Evolutionary conservation across 2,329 filamentous ascomycete species (phyloP).

Genomic region (Trichoderma sp.): DNA sequence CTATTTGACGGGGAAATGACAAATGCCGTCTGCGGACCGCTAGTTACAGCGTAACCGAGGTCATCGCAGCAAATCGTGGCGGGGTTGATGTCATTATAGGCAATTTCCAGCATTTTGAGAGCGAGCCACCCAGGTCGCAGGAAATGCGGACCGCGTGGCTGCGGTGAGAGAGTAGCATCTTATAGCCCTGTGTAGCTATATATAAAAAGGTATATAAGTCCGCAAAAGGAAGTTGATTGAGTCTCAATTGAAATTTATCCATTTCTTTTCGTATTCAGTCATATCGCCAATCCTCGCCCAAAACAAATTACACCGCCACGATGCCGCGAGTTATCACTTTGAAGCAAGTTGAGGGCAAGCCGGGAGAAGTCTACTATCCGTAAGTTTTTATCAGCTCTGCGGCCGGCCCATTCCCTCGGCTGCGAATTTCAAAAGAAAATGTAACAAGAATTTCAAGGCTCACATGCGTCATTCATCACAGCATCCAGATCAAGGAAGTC

Average conservation of each 20-base stretch:
- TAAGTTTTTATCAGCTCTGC: constrained; percentile 39
- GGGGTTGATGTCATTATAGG: constrained; percentile 20
- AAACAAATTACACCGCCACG: constrained; percentile 16
- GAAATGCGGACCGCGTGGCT: neutral
- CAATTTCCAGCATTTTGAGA: neutral
- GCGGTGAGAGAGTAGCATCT: neutral
- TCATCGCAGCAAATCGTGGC: constrained; percentile 8
- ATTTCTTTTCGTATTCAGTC: no score
- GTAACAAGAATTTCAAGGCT: neutral
- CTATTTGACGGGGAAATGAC: neutral
- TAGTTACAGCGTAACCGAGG: constrained; percentile 2
- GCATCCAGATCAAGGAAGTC: constrained; percentile 61
- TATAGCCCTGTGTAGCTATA: neutral
- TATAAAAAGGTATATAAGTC: neutral
- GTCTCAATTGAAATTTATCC: neutral
- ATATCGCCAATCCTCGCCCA: no score
- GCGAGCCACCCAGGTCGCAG: neutral
- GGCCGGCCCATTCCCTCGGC: neutral
- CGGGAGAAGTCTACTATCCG: constrained; percentile 86
- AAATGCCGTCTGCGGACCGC: constrained; percentile 6
- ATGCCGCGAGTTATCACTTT: constrained; percentile 64
- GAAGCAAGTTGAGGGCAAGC: constrained; percentile 74
- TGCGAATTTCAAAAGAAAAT: neutral
- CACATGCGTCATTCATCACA: constrained; percentile 34
- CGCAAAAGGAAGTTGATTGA: neutral